Percentiles rank a stretch among this genome's conserved stretches.
Conservation (phyloP, 345 rosid genomes). For the Alliaria petiolata region DNA sequence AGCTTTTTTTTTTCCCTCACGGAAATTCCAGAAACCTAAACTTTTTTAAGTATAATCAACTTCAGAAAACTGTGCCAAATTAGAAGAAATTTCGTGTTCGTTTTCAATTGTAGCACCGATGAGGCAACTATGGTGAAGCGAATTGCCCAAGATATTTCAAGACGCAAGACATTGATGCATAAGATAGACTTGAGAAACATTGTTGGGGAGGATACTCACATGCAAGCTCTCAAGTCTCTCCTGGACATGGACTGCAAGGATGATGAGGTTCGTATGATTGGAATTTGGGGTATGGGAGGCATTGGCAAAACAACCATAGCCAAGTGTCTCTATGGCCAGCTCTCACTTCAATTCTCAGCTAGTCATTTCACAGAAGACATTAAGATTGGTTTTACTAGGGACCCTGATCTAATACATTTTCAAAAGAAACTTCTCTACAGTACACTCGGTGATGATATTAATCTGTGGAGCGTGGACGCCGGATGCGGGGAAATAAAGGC, state of each 20-base stretch:
- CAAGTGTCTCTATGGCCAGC: background rate
- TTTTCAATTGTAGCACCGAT: background rate
- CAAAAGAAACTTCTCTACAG: background rate
- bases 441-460: background rate
- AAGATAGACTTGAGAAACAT: background rate
- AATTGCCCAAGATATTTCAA: conserved; percentile 1
- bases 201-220: background rate
- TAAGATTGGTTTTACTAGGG: background rate
- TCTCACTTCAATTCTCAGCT: background rate
- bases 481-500: background rate
- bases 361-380: background rate
- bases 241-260: background rate
- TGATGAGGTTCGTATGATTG: background rate
- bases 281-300: conserved; percentile 20
- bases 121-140: conserved; percentile 12
- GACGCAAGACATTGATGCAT: background rate
- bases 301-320: conserved; percentile 23
- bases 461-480: background rate
- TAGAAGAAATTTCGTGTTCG: no score
- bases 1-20: background rate
- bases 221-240: background rate
- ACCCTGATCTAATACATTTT: background rate
- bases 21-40: no score
- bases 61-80: no score
- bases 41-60: no score